phyloP scores from a whole-genome alignment of 805 yeast genomes.

The Candida succiphila region DNA sequence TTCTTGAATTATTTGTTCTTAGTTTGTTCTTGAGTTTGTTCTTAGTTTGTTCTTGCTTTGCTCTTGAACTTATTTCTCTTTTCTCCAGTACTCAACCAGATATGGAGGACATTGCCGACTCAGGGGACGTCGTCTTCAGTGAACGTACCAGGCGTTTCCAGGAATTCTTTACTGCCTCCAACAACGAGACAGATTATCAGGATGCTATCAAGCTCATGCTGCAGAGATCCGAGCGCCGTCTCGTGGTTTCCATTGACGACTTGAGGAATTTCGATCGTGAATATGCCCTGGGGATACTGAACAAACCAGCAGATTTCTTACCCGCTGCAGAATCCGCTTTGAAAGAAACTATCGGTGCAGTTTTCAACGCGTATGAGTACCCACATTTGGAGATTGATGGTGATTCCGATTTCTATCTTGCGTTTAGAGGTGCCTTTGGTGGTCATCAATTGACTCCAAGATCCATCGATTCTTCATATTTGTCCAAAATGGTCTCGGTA shows the following conservation, averaged over 20 bases:
- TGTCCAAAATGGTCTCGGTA: conserved; percentile 75
- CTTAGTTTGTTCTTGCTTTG: no score
- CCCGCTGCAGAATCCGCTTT: conserved; percentile 89
- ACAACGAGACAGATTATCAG: conserved; percentile 49
- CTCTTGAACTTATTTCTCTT: no score
- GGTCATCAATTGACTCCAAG: conserved; percentile 81
- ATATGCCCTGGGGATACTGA: conserved; percentile 68
- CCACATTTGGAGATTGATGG: conserved; percentile 43
- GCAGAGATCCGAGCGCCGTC: conserved; percentile 51
- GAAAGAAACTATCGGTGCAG: conserved; percentile 65
- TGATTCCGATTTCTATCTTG: conserved; percentile 59
- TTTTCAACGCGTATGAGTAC: conserved; percentile 53
- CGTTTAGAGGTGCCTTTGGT: conserved; percentile 89
- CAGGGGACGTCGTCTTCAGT: conserved; percentile 36
- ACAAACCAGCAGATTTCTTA: conserved; percentile 70
- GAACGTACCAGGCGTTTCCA: conserved; percentile 85
- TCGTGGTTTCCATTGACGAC: conserved; percentile 76
- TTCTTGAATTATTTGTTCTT: no score
- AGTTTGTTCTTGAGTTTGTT: no score
- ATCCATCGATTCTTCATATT: conserved; percentile 63
- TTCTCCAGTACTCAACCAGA: no score
- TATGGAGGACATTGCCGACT: conserved; percentile 19
- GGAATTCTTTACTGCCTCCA: conserved; percentile 62
- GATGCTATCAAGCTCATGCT: conserved; percentile 68
- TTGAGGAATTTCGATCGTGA: conserved; percentile 72